Evolutionary conservation across 2,329 filamentous ascomycete species (phyloP).

Genomic region (Hypoxylon sp.): DNA sequence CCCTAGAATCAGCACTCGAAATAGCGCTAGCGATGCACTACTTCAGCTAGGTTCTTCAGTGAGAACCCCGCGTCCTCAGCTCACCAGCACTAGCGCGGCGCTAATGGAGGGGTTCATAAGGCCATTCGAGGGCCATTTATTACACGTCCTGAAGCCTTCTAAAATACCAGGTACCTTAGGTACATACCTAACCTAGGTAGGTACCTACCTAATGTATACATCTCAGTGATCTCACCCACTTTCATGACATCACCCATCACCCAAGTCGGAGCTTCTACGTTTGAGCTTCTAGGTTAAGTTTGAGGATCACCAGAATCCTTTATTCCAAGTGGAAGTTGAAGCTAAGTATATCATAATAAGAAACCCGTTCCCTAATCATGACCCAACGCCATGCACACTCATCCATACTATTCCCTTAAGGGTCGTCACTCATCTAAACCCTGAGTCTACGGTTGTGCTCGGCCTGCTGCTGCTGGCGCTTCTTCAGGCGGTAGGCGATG

Average conservation of each 20-base stretch:
- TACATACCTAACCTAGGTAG: too few relatives aligned
- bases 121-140: too few relatives aligned
- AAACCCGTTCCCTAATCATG: not conserved
- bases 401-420: not conserved
- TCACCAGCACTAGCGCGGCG: too few relatives aligned
- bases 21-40: conserved; percentile 5
- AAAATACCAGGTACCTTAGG: too few relatives aligned
- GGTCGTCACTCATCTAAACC: not conserved
- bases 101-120: too few relatives aligned
- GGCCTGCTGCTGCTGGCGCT: conserved; percentile 47
- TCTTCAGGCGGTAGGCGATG: conserved; percentile 63
- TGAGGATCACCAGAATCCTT: conserved; percentile 26
- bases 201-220: too few relatives aligned
- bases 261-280: not conserved
- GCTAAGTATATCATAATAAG: not conserved
- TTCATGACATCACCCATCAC: not conserved
- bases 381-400: conserved; percentile 9
- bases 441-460: conserved; percentile 41
- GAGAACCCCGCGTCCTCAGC: too few relatives aligned
- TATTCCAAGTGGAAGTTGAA: conserved; percentile 4
- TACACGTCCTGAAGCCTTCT: too few relatives aligned
- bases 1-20: conserved; percentile 17
- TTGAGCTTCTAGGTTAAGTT: not conserved
- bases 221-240: too few relatives aligned
- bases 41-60: too few relatives aligned